phyloP scores from a whole-genome alignment of 2,329 filamentous ascomycete species.

The Fusarium poae region DNA sequence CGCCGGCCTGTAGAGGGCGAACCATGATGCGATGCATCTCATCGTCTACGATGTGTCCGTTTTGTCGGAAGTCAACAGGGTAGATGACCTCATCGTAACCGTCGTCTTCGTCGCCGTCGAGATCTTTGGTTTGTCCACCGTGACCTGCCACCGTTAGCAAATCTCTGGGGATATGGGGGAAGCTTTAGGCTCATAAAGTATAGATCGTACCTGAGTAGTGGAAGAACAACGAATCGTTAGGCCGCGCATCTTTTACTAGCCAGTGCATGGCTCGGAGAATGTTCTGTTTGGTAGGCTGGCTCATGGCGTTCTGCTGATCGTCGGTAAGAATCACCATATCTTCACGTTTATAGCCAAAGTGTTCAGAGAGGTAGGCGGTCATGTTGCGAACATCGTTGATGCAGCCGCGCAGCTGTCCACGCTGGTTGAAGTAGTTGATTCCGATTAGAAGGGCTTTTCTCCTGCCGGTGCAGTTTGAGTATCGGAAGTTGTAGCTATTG shows the following conservation, averaged over 20 bases:
- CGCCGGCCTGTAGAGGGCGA: conserved; percentile 66
- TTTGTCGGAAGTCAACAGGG: conserved; percentile 82
- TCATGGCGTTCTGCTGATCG: conserved; percentile 97
- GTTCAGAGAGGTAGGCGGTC: conserved; percentile 88
- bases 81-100: conserved; percentile 89
- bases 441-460: conserved; percentile 92
- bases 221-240: conserved; percentile 96
- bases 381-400: conserved; percentile 99
- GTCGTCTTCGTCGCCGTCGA: conserved; percentile 84
- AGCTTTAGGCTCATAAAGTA: not conserved
- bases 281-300: conserved; percentile 95
- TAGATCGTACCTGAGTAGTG: conserved; percentile 84
- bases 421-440: conserved; percentile 96
- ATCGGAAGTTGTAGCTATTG: conserved; percentile 84
- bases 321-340: conserved; percentile 98
- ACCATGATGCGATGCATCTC: conserved; percentile 84
- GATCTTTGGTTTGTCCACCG: conserved; percentile 83
- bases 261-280: conserved; percentile 97
- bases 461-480: conserved; percentile 89
- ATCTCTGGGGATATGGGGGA: not conserved
- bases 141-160: conserved; percentile 65
- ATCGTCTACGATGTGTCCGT: conserved; percentile 86
- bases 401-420: conserved; percentile 89
- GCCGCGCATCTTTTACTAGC: conserved; percentile 91
- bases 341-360: conserved; percentile 92